phyloP scores from a whole-genome alignment of 805 yeast genomes.

The Nakazawaea laoshanensis region DNA sequence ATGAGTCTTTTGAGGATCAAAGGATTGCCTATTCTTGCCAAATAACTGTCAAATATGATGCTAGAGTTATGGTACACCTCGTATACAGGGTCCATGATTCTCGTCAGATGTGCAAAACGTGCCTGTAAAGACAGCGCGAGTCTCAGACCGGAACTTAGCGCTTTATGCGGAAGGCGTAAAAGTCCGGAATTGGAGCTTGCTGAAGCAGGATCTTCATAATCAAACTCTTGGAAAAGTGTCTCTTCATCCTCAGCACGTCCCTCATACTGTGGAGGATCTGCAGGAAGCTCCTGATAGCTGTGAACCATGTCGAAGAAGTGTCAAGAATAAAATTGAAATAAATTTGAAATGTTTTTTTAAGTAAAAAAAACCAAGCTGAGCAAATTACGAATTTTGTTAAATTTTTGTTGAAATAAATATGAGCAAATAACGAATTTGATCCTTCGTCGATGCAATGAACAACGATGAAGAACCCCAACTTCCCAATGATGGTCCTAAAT shows the following conservation, averaged over 20 bases:
- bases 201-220: slow-evolving; percentile 29
- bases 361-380: background rate
- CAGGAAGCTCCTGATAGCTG: slow-evolving; percentile 7
- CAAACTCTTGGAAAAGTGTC: slow-evolving; percentile 28
- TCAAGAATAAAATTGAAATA: too few relatives aligned
- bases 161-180: too few relatives aligned
- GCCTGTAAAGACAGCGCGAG: too few relatives aligned
- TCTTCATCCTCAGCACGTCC: background rate
- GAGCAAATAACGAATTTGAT: background rate
- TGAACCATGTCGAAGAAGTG: too few relatives aligned
- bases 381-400: background rate
- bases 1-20: slow-evolving; percentile 69
- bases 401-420: background rate
- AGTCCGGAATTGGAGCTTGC: background rate
- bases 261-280: slow-evolving; percentile 9
- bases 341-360: too few relatives aligned
- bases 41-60: slow-evolving; percentile 42
- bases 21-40: slow-evolving; percentile 77
- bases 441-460: too few relatives aligned
- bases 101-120: too few relatives aligned
- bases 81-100: slow-evolving; percentile 42
- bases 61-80: slow-evolving; percentile 34
- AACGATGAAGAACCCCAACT: too few relatives aligned
- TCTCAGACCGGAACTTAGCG: too few relatives aligned
- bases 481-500: too few relatives aligned